phyloP scores from a whole-genome alignment of 352 stramenopile genomes.

The Globisporangium canariense region DNA sequence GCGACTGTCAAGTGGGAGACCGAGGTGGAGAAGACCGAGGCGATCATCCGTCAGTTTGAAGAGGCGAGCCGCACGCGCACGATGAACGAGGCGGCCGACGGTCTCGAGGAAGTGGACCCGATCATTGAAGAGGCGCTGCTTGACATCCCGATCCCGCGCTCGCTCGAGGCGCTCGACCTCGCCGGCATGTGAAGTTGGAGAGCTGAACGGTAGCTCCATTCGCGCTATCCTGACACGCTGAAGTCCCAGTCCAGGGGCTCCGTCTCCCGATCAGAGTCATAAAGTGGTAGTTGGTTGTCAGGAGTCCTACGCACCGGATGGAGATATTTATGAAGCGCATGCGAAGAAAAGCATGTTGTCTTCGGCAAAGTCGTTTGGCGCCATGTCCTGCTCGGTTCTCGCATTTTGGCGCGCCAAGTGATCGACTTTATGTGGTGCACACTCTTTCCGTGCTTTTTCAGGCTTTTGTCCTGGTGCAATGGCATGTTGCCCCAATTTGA shows the following conservation, averaged over 20 bases:
- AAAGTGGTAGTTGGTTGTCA: too few species aligned
- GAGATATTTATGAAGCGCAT: not conserved
- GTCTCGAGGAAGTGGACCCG: conserved; percentile 47
- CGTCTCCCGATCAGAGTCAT: not conserved
- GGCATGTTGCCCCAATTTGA: not conserved
- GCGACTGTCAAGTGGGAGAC: conserved; percentile 70
- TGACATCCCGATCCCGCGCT: conserved; percentile 67
- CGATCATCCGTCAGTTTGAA: conserved; percentile 79
- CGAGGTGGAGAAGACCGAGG: conserved; percentile 77
- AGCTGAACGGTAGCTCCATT: not conserved
- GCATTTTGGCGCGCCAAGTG: conserved; percentile 8
- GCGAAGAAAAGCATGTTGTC: not conserved
- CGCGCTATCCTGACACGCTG: not conserved
- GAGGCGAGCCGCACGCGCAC: conserved; percentile 66
- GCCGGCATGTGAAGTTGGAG: conserved; percentile 44
- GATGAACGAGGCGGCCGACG: conserved; percentile 46
- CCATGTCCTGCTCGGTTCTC: not conserved
- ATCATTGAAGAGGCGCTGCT: conserved; percentile 60
- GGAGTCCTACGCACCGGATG: too few species aligned
- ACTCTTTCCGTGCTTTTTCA: not conserved
- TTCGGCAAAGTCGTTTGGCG: not conserved
- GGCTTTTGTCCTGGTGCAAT: not conserved
- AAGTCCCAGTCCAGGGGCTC: not conserved
- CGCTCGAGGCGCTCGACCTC: conserved; percentile 75
- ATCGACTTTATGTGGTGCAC: not conserved